Evolutionary conservation across 208 protist species (phyloP), one percentile per base, ranked within the genome.

Genomic region (Crithidia bombi): DNA sequence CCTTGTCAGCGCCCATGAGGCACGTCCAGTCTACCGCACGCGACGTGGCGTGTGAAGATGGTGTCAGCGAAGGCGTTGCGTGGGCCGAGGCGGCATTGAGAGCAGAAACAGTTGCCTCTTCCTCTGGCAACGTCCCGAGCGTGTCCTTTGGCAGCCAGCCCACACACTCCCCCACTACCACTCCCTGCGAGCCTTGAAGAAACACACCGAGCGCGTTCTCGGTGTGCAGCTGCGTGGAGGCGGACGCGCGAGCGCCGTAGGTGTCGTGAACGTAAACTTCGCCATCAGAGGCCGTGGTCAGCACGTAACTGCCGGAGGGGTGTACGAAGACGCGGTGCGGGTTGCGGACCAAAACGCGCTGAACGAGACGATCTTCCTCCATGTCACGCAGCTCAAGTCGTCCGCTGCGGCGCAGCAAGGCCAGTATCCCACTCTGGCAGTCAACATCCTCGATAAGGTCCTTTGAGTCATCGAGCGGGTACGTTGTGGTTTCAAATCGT

Each of bases 291-390:
- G 80, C 68, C 10, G 82, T 73, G 0, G 81, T 81, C 33, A 91
- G 51, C 50, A 86, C 50, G 41, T 89, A 76, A 21, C 49, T 35
- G 14, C 86, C 90, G 0, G 44, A 74, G 0, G 90, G 87, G 71
- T 93, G 79, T 14, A 95, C 58, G 71, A 95, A 93, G 12, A 95
- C 77, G 9, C 69, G 65, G 65, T 92, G 63, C 12, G 90, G 87
- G 65, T 95, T 93, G 30, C 73, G 63, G 14, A 93, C 69, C 3
- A 59, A 30, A 0, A 65, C 64, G 0, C 66, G 69, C n/a, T 90
- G 46, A 30, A 82, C 62, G 28, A 54, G 26, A 2, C 57, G 65
- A 25, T 90, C 85, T 4, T 79, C 76, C 19, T 71, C 69, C 15
- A 74, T 59, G 47, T 92, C 86, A 19, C 73, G 69, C n/a, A 88